Conservation (phyloP, 441 rosid species). For the Euphorbia celastroides region DNA sequence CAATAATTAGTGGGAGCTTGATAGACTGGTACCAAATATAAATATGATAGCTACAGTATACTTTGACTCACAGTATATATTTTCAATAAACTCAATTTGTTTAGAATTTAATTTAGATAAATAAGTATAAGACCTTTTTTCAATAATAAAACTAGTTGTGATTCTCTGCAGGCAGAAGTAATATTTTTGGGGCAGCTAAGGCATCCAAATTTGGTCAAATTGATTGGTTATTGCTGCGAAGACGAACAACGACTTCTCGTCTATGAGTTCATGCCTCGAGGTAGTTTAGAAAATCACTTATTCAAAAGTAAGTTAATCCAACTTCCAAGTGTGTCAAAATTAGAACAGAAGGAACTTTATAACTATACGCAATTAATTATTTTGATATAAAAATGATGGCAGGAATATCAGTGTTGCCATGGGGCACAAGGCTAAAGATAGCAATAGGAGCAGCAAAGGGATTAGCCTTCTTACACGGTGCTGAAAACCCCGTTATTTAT, state of each 20-base stretch:
- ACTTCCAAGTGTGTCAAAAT: neutral
- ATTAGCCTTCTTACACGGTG: constrained; percentile 75
- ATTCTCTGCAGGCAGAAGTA: constrained; percentile 54
- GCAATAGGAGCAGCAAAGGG: constrained; percentile 93
- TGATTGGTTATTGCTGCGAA: constrained; percentile 76
- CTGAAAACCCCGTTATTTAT: constrained; percentile 71
- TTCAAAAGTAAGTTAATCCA: constrained; percentile 42
- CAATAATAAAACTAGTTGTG: neutral
- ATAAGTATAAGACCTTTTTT: too few relatives aligned
- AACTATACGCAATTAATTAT: neutral
- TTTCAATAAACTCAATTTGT: too few relatives aligned
- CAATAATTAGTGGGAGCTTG: too few relatives aligned
- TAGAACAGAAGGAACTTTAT: neutral
- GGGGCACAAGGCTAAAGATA: constrained; percentile 73
- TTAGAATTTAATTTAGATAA: neutral
- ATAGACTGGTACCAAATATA: too few relatives aligned
- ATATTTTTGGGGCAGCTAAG: constrained; percentile 71
- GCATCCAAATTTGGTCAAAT: constrained; percentile 65
- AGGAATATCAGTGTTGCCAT: constrained; percentile 75
- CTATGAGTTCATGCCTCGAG: constrained; percentile 74
- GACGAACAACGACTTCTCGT: constrained; percentile 70
- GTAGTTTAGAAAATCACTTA: constrained; percentile 80
- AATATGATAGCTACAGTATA: too few relatives aligned
- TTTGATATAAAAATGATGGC: neutral
- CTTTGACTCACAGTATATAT: too few relatives aligned